Evolutionary conservation across 2,329 filamentous ascomycete species (phyloP).

Genomic region (Ilyonectria destructans): DNA sequence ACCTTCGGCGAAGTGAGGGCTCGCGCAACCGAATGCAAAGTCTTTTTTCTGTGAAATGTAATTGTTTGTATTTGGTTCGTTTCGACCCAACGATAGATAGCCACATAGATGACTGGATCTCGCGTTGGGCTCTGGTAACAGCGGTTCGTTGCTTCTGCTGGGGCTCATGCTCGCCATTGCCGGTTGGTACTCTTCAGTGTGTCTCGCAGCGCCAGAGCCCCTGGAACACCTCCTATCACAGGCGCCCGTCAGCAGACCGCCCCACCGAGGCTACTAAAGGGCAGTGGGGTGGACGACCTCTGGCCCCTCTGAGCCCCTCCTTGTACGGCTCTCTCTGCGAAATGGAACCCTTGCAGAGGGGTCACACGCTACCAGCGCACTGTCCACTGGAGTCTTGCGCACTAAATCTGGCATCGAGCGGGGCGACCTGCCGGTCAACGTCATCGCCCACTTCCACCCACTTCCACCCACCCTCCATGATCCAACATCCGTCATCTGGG

Average conservation of each 20-base stretch:
- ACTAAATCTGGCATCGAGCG: constrained; percentile 44
- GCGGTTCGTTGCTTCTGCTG: constrained; percentile 7
- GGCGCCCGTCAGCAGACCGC: constrained; percentile 42
- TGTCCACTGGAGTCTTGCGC: constrained; percentile 36
- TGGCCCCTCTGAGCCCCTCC: neutral
- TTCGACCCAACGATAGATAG: constrained; percentile 6
- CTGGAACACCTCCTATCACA: constrained; percentile 38
- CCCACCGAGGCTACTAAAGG: constrained; percentile 12
- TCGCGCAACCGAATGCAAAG: neutral
- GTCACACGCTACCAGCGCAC: constrained; percentile 41
- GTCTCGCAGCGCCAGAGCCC: constrained; percentile 17
- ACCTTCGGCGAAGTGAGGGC: neutral
- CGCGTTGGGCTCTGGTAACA: constrained; percentile 20
- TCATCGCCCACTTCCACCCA: constrained; percentile 45
- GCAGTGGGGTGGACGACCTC: neutral
- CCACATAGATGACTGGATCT: neutral
- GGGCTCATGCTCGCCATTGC: constrained; percentile 19
- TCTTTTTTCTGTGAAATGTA: constrained; percentile 6
- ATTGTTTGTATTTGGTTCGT: neutral
- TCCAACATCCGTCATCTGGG: constrained; percentile 39
- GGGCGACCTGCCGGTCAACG: constrained; percentile 44
- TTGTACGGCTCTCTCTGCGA: constrained; percentile 16
- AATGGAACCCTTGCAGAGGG: constrained; percentile 35
- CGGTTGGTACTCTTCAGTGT: neutral
- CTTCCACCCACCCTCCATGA: constrained; percentile 39